Conservation (phyloP, 768 basidiomycete species). For the Paxillus rubicundulus region DNA sequence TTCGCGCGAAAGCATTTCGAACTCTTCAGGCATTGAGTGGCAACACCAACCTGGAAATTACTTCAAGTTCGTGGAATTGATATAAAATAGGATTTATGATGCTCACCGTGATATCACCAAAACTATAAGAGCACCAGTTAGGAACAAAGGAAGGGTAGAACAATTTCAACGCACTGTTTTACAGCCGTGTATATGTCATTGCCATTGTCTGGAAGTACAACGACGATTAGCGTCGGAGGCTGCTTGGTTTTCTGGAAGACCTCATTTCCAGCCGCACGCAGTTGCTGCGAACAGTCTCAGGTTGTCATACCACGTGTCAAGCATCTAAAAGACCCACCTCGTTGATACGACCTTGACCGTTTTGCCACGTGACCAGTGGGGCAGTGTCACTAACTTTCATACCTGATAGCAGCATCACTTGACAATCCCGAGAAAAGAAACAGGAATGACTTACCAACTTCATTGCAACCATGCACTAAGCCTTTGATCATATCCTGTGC, state of each 20-base stretch:
- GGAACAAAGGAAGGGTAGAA: not conserved
- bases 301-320: not conserved
- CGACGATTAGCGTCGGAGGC: constrained; percentile 59
- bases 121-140: constrained; percentile 41
- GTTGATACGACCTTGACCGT: constrained; percentile 53
- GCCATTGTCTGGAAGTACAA: constrained; percentile 69
- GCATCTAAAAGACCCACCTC: constrained; percentile 31
- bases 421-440: not conserved
- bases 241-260: constrained; percentile 39
- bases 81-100: not conserved
- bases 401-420: constrained; percentile 37
- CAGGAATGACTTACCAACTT: constrained; percentile 53
- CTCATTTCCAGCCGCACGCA: constrained; percentile 50
- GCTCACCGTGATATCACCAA: constrained; percentile 63
- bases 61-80: not conserved
- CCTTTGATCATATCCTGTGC: constrained; percentile 56
- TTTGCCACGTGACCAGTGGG: constrained; percentile 53
- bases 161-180: constrained; percentile 59
- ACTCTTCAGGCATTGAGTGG: constrained; percentile 76
- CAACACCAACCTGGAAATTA: constrained; percentile 56
- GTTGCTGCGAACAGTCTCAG: constrained; percentile 33
- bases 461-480: constrained; percentile 44
- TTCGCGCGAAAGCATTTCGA: constrained; percentile 66
- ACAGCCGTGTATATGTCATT: constrained; percentile 75
- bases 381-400: constrained; percentile 49